Base-by-base conservation (phyloP, 257 asterid genomes). In the Handroanthus guayacan region DNA sequence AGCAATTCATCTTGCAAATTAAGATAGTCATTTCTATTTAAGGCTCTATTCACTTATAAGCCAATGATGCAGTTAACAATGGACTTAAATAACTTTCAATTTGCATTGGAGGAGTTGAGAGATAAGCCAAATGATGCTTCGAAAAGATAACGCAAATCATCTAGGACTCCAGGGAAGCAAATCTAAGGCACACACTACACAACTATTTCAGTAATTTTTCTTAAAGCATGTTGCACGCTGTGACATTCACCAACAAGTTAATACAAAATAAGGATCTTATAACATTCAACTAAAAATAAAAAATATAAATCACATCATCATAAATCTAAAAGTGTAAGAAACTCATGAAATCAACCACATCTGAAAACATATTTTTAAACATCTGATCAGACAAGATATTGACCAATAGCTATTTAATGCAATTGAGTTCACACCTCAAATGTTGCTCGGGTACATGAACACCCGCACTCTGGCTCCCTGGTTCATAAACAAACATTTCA, bases 401-500 rank as follows among this genome's bases (percentile, higher is more conserved):
- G 20, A 56, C 12, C 13, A 50, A 34, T 36, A n/a, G 50, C 18
- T 0, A 4, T 6, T n/a, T 56, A 48, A 14, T 3, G 41, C 3
- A 44, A 45, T 62, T 6, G 31, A 52, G 43, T 45, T 9, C 62
- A 20, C 58, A 79, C 86, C 83, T 82, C 66, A 83, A 43, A 79
- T 72, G 75, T 72, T 83, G 86, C 86, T 83, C 0, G 86, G 86
- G 43, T 83, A 83, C 84, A 83, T 79, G 62, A 83, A 67, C 17
- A 83, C 86, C 72, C 86, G 68, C 60, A 83, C 86, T 60, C 75
- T 76, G 45, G 86, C 75, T 5, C 86, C 86, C 84, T 76, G 74
- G 47, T 66, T 18, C 62, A 72, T 34, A 80, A 71, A 9, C 51
- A 70, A 70, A 51, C 36, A 2, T 41, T 25, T 0, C 31, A 68